These are phyloP conservation scores for Carallia pectinifolia DNA, from an alignment of 345 rosid species.

Conservation along the genomic window DNA sequence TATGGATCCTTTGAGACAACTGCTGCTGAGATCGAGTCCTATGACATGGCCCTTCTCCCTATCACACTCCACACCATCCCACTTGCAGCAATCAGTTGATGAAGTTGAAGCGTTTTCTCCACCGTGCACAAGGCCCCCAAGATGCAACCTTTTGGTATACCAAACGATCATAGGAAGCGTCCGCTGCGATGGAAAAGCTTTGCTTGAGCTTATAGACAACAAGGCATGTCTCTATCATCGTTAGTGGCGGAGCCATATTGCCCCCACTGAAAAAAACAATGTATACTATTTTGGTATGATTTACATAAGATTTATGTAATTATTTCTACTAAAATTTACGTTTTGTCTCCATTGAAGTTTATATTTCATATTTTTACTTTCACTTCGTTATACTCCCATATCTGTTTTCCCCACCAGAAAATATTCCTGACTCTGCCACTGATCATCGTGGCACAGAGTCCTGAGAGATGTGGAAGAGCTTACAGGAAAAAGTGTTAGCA, in stretches of 20 bases:
- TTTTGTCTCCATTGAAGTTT: too few species aligned
- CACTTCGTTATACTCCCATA: background rate
- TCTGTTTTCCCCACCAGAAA: too few species aligned
- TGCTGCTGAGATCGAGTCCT: slow-evolving; percentile 11
- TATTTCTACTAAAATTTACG: too few species aligned
- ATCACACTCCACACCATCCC: slow-evolving; percentile 26
- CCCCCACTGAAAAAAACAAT: too few species aligned
- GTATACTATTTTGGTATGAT: too few species aligned
- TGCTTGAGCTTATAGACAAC: slow-evolving; percentile 3
- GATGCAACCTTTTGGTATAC: slow-evolving; percentile 1
- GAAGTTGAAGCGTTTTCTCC: background rate
- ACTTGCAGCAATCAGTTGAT: slow-evolving; percentile 11
- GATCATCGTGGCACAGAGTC: background rate
- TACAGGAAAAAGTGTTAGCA: background rate
- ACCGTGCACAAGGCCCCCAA: background rate
- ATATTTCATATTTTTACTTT: too few species aligned
- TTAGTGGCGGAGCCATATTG: too few species aligned
- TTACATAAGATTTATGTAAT: too few species aligned
- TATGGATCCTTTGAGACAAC: slow-evolving; percentile 21
- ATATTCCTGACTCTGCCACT: too few species aligned
- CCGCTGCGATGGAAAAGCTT: background rate
- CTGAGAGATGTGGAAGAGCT: background rate
- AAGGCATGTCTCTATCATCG: background rate
- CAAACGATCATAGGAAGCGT: background rate
- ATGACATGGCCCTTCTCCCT: background rate